These are phyloP conservation scores for Neonectria neomacrospora DNA, from an alignment of 2,329 filamentous ascomycete genomes.

Conservation along the genomic window DNA sequence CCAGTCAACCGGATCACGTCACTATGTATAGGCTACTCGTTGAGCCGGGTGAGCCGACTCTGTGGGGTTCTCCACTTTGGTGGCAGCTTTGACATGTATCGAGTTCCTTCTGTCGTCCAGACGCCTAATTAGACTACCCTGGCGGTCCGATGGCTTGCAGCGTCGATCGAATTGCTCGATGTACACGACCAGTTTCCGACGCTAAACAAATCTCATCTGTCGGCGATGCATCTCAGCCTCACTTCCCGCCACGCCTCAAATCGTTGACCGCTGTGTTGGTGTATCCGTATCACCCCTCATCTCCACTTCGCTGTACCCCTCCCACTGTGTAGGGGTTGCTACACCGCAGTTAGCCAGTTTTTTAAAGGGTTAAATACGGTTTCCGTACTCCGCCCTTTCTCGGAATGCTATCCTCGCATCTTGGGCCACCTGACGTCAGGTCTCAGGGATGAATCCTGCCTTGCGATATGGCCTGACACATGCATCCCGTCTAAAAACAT, in stretches of 20 bases:
- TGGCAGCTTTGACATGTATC: background rate
- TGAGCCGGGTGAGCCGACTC: background rate
- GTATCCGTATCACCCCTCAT: background rate
- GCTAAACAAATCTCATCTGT: too few species aligned
- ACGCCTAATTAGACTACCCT: too few species aligned
- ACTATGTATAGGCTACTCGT: background rate
- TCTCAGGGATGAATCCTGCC: too few species aligned
- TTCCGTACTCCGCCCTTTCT: background rate
- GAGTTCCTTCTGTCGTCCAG: background rate
- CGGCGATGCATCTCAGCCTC: background rate
- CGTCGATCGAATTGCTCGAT: background rate
- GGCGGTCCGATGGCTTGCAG: background rate
- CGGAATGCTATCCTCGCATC: background rate
- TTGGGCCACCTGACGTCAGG: background rate
- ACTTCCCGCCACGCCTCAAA: background rate
- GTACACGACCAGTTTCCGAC: too few species aligned
- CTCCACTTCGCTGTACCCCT: background rate
- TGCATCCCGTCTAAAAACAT: background rate
- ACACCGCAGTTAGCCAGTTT: background rate
- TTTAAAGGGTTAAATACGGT: background rate
- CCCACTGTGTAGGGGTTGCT: background rate
- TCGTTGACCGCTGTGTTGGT: background rate
- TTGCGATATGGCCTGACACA: background rate
- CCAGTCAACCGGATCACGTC: background rate
- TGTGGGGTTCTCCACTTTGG: background rate